These are phyloP conservation scores for Theileria orientalis DNA, from an alignment of 169 alveolate species.

Conservation along the genomic window DNA sequence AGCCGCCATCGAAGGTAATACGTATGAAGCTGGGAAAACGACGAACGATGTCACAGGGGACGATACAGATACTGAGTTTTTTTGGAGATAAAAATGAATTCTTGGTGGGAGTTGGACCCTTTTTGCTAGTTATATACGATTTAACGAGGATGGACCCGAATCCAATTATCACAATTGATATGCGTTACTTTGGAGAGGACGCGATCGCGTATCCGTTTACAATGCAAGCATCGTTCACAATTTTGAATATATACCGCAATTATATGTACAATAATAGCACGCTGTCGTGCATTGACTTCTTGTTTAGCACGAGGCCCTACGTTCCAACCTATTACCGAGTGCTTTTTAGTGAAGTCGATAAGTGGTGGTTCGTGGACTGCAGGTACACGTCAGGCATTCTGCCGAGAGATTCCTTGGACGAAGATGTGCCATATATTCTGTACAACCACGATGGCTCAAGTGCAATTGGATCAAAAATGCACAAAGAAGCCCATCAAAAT, in stretches of 20 bases:
- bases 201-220: neutral
- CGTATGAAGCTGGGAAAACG: neutral
- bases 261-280: neutral
- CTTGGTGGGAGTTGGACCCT: slow-evolving; percentile 18
- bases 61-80: slow-evolving; percentile 1
- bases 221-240: neutral
- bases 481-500: neutral
- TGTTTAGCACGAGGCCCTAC: slow-evolving; percentile 1
- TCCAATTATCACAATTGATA: slow-evolving; percentile 19
- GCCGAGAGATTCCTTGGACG: slow-evolving; percentile 14
- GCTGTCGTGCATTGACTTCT: slow-evolving; percentile 37
- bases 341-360: slow-evolving; percentile 10
- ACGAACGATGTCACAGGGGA: neutral
- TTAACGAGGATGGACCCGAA: neutral
- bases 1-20: neutral
- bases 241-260: slow-evolving; percentile 8
- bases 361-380: slow-evolving; percentile 49
- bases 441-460: neutral
- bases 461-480: neutral
- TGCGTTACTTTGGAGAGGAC: slow-evolving; percentile 9
- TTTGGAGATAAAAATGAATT: slow-evolving; percentile 17
- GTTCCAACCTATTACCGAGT: slow-evolving; percentile 31
- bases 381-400: neutral
- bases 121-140: slow-evolving; percentile 3
- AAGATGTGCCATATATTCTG: neutral